Conservation (phyloP, 2,329 filamentous ascomycete species). For the Fusarium floridanum region DNA sequence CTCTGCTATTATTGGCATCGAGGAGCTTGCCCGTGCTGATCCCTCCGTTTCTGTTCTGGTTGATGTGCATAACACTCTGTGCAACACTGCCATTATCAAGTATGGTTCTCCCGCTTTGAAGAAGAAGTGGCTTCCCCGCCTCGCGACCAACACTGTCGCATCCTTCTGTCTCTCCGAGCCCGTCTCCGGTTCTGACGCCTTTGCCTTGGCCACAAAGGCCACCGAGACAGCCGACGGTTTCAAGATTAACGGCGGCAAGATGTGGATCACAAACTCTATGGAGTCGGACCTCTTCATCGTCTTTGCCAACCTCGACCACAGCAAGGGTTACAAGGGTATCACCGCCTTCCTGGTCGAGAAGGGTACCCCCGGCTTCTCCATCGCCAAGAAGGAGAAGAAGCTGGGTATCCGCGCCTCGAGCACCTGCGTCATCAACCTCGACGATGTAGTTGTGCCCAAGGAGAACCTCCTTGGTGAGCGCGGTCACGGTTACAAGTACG, state of each 20-base stretch:
- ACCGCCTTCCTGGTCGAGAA: constrained; percentile 97
- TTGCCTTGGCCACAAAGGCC: constrained; percentile 92
- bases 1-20: constrained; percentile 93
- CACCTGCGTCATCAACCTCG: constrained; percentile 97
- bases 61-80: constrained; percentile 97
- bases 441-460: constrained; percentile 91
- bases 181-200: constrained; percentile 93
- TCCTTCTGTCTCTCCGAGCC: constrained; percentile 96
- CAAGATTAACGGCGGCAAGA: constrained; percentile 91
- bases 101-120: constrained; percentile 83
- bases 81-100: constrained; percentile 92
- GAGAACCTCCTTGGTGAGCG: constrained; percentile 89
- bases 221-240: constrained; percentile 86
- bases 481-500: constrained; percentile 97
- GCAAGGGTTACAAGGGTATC: constrained; percentile 96
- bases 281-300: constrained; percentile 97
- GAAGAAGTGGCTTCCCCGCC: constrained; percentile 88
- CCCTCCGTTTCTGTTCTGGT: constrained; percentile 95
- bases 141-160: constrained; percentile 90
- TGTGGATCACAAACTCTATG: constrained; percentile 99
- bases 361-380: constrained; percentile 86
- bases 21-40: constrained; percentile 94
- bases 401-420: constrained; percentile 95
- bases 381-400: constrained; percentile 99
- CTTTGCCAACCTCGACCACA: constrained; percentile 93